Percentiles rank a stretch among this genome's conserved stretches.
Conservation (phyloP, 2,329 filamentous ascomycete genomes). For the Xylariales sp. region DNA sequence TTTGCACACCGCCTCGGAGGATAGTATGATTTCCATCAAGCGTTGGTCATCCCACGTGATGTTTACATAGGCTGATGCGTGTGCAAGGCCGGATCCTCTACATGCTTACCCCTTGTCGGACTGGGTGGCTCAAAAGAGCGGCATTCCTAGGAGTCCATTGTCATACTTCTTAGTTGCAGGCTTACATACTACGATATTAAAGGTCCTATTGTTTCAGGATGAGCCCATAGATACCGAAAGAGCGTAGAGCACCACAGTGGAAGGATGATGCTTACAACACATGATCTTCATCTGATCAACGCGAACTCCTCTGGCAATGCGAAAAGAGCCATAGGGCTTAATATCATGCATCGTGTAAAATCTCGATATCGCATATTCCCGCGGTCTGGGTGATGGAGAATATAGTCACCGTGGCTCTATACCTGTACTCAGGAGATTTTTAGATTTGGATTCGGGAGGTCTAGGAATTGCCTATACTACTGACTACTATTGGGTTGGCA, state of each 20-base stretch:
- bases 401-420: slow-evolving; percentile 16
- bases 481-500: neutral
- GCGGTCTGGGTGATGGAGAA: neutral
- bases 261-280: no score
- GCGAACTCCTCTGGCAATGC: neutral
- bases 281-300: neutral
- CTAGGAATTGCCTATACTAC: slow-evolving; percentile 10
- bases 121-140: neutral
- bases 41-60: no score
- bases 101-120: neutral
- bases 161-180: no score
- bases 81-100: neutral
- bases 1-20: no score
- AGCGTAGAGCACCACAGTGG: neutral
- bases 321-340: neutral
- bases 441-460: neutral
- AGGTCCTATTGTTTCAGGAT: neutral
- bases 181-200: neutral
- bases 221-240: neutral
- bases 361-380: no score
- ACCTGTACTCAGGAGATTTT: neutral
- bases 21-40: no score
- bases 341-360: neutral
- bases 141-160: neutral
- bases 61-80: no score